Evolutionary conservation across 1,284 basidiomycete species (phyloP).

Genomic region (Boletus smithii): DNA sequence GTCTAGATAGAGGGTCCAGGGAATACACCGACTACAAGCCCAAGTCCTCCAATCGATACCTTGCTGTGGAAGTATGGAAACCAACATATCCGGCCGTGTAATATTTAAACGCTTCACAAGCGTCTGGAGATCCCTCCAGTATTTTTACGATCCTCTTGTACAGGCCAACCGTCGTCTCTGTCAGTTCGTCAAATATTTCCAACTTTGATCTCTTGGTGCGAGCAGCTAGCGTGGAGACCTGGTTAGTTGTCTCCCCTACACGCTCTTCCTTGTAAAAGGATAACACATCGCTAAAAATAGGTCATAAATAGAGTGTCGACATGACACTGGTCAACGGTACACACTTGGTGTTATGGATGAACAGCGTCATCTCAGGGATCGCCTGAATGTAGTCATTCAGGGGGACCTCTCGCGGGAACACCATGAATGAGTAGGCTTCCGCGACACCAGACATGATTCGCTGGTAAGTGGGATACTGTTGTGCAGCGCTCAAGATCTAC

Average conservation of each 20-base stretch:
- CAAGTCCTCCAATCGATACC: constrained; percentile 22
- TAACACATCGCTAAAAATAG: constrained; percentile 35
- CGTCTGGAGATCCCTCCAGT: constrained; percentile 20
- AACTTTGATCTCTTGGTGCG: constrained; percentile 23
- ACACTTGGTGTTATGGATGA: constrained; percentile 35
- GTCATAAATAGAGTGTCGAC: neutral
- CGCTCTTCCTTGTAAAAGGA: constrained; percentile 44
- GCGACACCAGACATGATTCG: constrained; percentile 31
- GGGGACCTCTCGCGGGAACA: constrained; percentile 29
- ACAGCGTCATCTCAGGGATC: constrained; percentile 32
- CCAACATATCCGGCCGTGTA: constrained; percentile 21
- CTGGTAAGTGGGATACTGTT: constrained; percentile 30
- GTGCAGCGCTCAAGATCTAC: constrained; percentile 20
- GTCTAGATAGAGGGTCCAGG: too few species aligned
- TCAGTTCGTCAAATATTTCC: constrained; percentile 24
- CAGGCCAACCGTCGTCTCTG: constrained; percentile 20
- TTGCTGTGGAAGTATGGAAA: constrained; percentile 21
- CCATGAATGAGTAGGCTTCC: constrained; percentile 30
- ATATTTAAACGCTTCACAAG: constrained; percentile 17
- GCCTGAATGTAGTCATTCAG: constrained; percentile 34
- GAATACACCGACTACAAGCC: constrained; percentile 8
- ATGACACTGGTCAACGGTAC: constrained; percentile 5
- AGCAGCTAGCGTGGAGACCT: constrained; percentile 31
- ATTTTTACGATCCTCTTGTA: constrained; percentile 17
- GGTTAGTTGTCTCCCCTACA: constrained; percentile 34